Evolutionary conservation across 2,329 filamentous ascomycete genomes (phyloP), one percentile per base, ranked within the genome.

Genomic region (Scorias spongiosa): DNA sequence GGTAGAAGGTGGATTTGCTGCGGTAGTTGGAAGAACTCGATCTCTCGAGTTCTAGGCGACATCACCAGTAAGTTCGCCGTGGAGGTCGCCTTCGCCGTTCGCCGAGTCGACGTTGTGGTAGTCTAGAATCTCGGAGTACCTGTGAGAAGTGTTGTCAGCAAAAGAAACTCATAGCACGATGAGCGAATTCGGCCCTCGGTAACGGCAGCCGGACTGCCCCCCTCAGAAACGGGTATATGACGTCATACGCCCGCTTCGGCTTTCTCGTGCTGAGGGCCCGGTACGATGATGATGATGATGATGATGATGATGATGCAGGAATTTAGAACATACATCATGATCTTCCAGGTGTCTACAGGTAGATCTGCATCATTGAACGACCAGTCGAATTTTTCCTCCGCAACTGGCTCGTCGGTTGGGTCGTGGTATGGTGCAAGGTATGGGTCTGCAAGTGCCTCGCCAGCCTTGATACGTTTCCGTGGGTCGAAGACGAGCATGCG

Each of bases 281-380:
- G 7, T 26, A 26, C 7, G 20, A 3, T 26, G 20, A 26, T 26
- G 20, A n/a, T n/a, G n/a, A n/a, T n/a, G n/a, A n/a, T n/a, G n/a
- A n/a, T n/a, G n/a, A n/a, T n/a, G n/a, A n/a, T 26, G 20, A 3
- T 26, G 20, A 26, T 26, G 20, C 48, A 29, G 10, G 32, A 36
- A 36, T 36, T 9, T 29, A 38, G 28, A 12, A 45, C 82, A 60
- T 73, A 94, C 91, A 98, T 98, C 91, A 96, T 98, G 62, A 98
- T 95, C 71, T 98, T 98, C 91, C 91, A 98, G n/a, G 88, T 94
- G 61, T 98, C 91, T 42, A 96, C 88, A 1, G 91, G 89, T 45
- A 98, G 71, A 61, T 98, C 91, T 40, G 89, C 91, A 57, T 98
- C 91, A 64, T 96, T 96, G 69, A 98, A 98, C 43, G 88, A 95